Base-by-base conservation (phyloP, 2,329 filamentous ascomycete species). In the Aotearoamyces nothofagi region DNA sequence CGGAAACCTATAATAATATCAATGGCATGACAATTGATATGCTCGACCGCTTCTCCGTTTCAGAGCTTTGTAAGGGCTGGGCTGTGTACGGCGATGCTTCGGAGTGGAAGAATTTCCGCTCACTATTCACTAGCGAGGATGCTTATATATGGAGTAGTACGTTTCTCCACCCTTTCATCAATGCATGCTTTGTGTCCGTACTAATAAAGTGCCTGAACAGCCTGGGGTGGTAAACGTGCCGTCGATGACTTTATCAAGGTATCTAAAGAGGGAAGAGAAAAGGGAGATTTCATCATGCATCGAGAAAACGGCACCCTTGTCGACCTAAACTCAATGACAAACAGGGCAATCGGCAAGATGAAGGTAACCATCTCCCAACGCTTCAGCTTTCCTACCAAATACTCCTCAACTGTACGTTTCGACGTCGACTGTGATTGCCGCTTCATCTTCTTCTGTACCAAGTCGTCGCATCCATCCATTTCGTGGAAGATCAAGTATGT, bases 21-120 rank as follows among this genome's bases (percentile, higher is more conserved):
- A n/a, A n/a, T n/a, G n/a, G n/a, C n/a, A n/a, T n/a, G n/a, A n/a
- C n/a, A n/a, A n/a, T n/a, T n/a, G n/a, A n/a, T n/a, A n/a, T n/a
- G n/a, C n/a, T n/a, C n/a, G n/a, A n/a, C n/a, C n/a, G n/a, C n/a
- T n/a, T n/a, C n/a, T n/a, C n/a, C n/a, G n/a, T n/a, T n/a, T n/a
- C n/a, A n/a, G n/a, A n/a, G n/a, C n/a, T n/a, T n/a, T n/a, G n/a
- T n/a, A n/a, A n/a, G n/a, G n/a, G n/a, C 19, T 22, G 23, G 35
- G 26, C 15, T 23, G 6, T 9, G 26, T 19, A 24, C 29, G 55
- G 57, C 8, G 58, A 64, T 37, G 50, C 57, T 5, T 63, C 59
- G 35, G 61, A 66, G 43, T 66, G 61, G 61, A 55, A 62, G 26
- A 65, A 65, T 39, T 52, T 64, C 13, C 43, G 44, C 9, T 62